These are phyloP conservation scores for Samsoniella hepiali DNA, from an alignment of 2,329 filamentous ascomycete genomes.

Conservation along the genomic window DNA sequence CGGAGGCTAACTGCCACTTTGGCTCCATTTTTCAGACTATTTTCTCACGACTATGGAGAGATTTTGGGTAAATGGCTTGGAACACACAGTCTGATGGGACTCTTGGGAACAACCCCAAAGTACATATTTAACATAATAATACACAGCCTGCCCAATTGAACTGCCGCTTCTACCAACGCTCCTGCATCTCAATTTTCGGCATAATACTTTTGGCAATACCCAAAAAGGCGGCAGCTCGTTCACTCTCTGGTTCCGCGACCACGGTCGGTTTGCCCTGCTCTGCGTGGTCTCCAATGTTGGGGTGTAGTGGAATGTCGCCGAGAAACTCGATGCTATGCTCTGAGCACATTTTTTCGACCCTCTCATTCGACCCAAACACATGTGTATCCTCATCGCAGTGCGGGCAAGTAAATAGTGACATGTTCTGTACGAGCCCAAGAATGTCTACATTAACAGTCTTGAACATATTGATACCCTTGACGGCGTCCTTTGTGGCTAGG, in stretches of 20 bases:
- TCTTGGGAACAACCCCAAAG: background rate
- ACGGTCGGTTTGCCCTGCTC: conserved; percentile 87
- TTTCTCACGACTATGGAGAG: conserved; percentile 9
- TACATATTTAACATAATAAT: conserved; percentile 6
- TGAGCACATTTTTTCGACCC: conserved; percentile 65
- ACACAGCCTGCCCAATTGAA: conserved; percentile 4
- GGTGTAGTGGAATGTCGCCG: conserved; percentile 85
- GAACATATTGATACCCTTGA: conserved; percentile 92
- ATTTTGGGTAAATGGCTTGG: background rate
- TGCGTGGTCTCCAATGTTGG: conserved; percentile 80
- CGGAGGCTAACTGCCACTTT: conserved; percentile 41
- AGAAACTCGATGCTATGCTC: conserved; percentile 75
- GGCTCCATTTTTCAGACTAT: conserved; percentile 14
- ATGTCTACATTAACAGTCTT: conserved; percentile 76
- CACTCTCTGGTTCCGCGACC: conserved; percentile 76
- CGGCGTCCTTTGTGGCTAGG: conserved; percentile 84
- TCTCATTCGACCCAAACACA: conserved; percentile 67
- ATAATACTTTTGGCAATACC: conserved; percentile 60
- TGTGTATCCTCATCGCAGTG: conserved; percentile 70
- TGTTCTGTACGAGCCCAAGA: conserved; percentile 87
- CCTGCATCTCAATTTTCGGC: conserved; percentile 39
- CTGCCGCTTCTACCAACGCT: conserved; percentile 13
- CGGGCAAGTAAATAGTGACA: conserved; percentile 80
- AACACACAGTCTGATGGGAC: background rate
- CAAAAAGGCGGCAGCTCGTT: conserved; percentile 68